These are phyloP conservation scores for Kitagawia praeruptora DNA, from an alignment of 129 eudicot genomes.

Conservation along the genomic window DNA sequence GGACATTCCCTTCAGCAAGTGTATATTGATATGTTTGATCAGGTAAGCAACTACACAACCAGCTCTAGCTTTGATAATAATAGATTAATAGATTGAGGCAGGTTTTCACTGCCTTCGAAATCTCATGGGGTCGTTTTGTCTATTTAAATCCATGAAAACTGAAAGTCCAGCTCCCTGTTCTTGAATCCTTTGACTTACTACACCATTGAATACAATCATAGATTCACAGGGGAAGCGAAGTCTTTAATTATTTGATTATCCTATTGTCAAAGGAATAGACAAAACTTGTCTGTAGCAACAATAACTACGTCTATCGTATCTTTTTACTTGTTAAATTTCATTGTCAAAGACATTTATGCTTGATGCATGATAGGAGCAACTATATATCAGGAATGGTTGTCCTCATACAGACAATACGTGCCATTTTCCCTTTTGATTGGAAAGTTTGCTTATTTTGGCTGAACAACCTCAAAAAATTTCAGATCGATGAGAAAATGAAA, in stretches of 20 bases:
- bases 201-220: no score
- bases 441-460: background rate
- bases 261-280: background rate
- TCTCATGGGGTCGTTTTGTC: background rate
- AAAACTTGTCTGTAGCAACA: background rate
- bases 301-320: background rate
- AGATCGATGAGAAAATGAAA: constrained; percentile 96
- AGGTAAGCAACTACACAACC: constrained; percentile 38
- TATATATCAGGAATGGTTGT: background rate
- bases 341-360: background rate
- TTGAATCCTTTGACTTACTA: no score
- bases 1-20: constrained; percentile 94
- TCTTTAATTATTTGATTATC: background rate
- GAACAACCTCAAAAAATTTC: constrained; percentile 21
- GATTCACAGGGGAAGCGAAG: no score
- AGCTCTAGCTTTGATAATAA: background rate
- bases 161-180: background rate
- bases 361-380: background rate
- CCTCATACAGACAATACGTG: background rate
- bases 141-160: background rate
- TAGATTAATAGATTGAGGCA: background rate
- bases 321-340: background rate
- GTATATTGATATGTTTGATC: constrained; percentile 97
- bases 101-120: background rate
- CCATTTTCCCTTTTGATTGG: background rate